These are phyloP conservation scores for Talaromyces sp. DNA, from an alignment of 2,329 filamentous ascomycete species.

Conservation along the genomic window DNA sequence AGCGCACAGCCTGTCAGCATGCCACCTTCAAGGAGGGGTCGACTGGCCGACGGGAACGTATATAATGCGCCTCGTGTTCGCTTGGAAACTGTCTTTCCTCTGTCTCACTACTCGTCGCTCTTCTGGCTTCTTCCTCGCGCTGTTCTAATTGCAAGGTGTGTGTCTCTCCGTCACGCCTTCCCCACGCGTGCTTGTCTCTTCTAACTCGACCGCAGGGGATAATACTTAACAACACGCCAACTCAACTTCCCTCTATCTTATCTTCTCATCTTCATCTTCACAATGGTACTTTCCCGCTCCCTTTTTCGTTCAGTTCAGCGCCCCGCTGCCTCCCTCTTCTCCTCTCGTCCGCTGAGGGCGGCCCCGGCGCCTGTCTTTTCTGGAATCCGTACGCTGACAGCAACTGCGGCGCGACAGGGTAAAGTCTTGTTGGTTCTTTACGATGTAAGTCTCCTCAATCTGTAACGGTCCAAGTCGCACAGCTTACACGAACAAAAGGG, in stretches of 20 bases:
- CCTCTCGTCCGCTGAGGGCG: constrained; percentile 23
- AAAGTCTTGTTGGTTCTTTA: constrained; percentile 94
- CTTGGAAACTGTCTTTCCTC: background rate
- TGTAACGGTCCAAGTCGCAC: background rate
- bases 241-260: background rate
- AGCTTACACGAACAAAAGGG: constrained; percentile 42
- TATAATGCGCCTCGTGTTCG: background rate
- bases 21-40: background rate
- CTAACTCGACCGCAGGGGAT: background rate
- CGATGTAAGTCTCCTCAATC: constrained; percentile 58
- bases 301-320: constrained; percentile 52
- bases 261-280: constrained; percentile 24
- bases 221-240: background rate
- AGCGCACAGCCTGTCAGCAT: background rate
- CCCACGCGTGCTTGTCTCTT: background rate
- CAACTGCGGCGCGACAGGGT: constrained; percentile 69
- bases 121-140: background rate
- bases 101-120: background rate
- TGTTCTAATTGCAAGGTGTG: background rate
- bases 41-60: background rate
- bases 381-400: constrained; percentile 59
- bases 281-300: constrained; percentile 61
- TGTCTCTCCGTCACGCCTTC: background rate
- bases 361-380: constrained; percentile 32
- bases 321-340: constrained; percentile 49